Evolutionary conservation across 2,329 filamentous ascomycete species (phyloP), one percentile per base, ranked within the genome.

Genomic region (Aspergillus piperis): DNA sequence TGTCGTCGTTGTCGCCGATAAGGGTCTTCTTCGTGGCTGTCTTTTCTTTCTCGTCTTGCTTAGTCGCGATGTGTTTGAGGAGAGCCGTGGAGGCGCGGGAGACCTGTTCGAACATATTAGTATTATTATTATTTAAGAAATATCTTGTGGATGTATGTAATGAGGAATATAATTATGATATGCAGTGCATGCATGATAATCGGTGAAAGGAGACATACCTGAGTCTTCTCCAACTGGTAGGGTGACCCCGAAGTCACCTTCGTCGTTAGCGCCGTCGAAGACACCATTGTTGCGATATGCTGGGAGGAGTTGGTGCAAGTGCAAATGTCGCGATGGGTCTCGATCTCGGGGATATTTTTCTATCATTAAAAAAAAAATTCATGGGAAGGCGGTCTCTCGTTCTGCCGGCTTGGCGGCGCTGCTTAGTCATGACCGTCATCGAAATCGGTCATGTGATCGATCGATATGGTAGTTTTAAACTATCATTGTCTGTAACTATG

Each of bases 71-170:
- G 70, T 86, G 83, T 68, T 80, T 75, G 65, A 88, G 74, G 54
- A 89, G 81, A 25, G 86, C 85, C 60, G 80, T 82, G 41, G 85
- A 84, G 63, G 86, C 86, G 76, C 82, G 83, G 62, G 83, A 74
- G 55, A 85, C 85, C 78, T 88, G 70, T 49, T 57, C 47, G 64
- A 60, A 44, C 15, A 27, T 36, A 23, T 61, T 62, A 64, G 52
- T 36, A 36, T 36, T 5, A 36, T 11, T 36, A 5, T 36, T 13
- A 19, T 2, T 32, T 3, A 13, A 5, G 0, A 36, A 1, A 36
- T 13, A 15, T 15, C 0, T 15, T 13, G 11, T 13, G 4, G 32
- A 5, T 36, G 5, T 36, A 36, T 36, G 32, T 10, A 30, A 11
- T 23, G 3, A 23, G 21, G 3, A 23, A 5, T 23, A 5, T 23